Evolutionary conservation across 2,329 filamentous ascomycete species (phyloP), one percentile per base, ranked within the genome.

Genomic region (Colletotrichum higginsianum): DNA sequence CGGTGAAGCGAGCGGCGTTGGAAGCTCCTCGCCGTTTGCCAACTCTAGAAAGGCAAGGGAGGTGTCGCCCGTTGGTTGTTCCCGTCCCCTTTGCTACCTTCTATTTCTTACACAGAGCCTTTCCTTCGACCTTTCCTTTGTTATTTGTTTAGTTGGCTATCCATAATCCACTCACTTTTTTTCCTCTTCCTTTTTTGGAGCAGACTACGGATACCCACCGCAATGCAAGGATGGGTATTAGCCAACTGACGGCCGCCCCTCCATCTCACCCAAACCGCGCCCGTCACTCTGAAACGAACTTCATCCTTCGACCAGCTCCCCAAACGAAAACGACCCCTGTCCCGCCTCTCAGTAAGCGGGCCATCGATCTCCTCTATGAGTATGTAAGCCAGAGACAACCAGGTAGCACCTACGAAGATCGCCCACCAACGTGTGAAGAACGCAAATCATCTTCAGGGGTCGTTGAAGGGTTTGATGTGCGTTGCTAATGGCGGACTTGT

Each of bases 241-340:
- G 9, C 35, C 35, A 38, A 38, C 8, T 38, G 35, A 9, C 35
- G 35, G 52, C 38, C 26, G 49, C 57, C 21, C 16, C 53, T 21
- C 30, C 58, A 12, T 50, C 18, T 35, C 53, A 46, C 57, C 68
- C 56, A 46, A 63, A 12, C 44, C 18, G 42, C 53, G 52, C 50
- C 68, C 56, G 52, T 68, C 50, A 60, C 58, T 63, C 65, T 71
- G 68, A 71, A 71, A 71, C 68, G 50, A 71, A 65, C 65, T 60
- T 68, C 64, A 71, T 40, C 64, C 49, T 47, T 47, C 58, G 65
- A 62, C 52, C 58, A 30, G 26, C 21, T 47, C 57, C 38, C 55
- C 11, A 30, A 55, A 55, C 18, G 13, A 18, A 13, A 6, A 30
- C 38, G 52, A 21, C 47, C 63, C 42, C 46, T 53, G 46, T n/a